These are phyloP conservation scores for Hypomyces rosellus DNA, from an alignment of 2,329 filamentous ascomycete species.

Conservation along the genomic window DNA sequence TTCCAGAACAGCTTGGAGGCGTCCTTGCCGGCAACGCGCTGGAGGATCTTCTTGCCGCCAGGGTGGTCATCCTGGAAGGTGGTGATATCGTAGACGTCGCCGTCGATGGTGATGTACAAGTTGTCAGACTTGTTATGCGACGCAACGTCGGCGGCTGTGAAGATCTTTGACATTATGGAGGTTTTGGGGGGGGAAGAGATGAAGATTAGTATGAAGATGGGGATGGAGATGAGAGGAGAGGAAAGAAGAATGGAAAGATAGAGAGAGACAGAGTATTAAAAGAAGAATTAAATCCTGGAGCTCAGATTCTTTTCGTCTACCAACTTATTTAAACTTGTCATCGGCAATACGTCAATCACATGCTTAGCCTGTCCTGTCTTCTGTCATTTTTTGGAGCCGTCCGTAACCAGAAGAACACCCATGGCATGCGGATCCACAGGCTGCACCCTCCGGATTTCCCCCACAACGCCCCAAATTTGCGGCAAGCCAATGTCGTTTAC, in stretches of 20 bases:
- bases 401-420: background rate
- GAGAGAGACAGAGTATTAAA: background rate
- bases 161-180: slow-evolving; percentile 74
- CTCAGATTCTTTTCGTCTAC: no score
- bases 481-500: no score
- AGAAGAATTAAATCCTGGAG: no score
- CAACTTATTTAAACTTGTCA: background rate
- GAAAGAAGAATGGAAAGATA: background rate
- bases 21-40: slow-evolving; percentile 58
- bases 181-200: background rate
- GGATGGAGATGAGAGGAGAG: background rate
- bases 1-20: slow-evolving; percentile 65
- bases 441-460: no score
- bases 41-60: slow-evolving; percentile 63
- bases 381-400: no score
- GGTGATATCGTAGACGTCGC: slow-evolving; percentile 93
- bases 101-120: slow-evolving; percentile 86
- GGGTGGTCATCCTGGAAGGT: slow-evolving; percentile 82
- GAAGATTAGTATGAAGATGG: background rate
- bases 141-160: slow-evolving; percentile 78
- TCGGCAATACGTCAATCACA: slow-evolving; percentile 12
- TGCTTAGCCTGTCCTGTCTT: background rate
- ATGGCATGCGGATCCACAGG: background rate
- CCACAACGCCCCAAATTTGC: no score
- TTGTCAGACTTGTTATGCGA: slow-evolving; percentile 83